These are phyloP conservation scores for Cucurbita maxima DNA, from an alignment of 306 rosid genomes.

Conservation along the genomic window DNA sequence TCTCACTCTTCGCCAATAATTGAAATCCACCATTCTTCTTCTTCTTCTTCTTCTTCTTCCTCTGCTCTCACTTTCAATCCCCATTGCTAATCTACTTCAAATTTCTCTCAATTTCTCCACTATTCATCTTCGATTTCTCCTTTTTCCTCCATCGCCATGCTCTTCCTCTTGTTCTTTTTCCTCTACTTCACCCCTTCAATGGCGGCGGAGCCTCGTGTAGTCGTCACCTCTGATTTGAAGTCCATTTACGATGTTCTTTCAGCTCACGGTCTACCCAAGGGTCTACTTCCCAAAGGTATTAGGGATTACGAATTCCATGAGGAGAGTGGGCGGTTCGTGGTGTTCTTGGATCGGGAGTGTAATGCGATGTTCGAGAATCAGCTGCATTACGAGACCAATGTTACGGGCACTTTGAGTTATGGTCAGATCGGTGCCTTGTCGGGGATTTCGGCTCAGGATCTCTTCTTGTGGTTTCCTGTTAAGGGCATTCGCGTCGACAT, in stretches of 20 bases:
- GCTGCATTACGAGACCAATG: conserved; percentile 67
- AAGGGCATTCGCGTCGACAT: conserved; percentile 66
- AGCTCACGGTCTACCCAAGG: conserved; percentile 66
- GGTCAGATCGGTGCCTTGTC: conserved; percentile 45
- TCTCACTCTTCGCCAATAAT: conserved; percentile 42
- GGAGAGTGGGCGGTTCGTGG: conserved; percentile 37
- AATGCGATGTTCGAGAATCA: conserved; percentile 75
- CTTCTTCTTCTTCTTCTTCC: conserved; percentile 17
- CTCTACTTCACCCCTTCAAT: not conserved
- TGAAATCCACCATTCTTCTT: conserved; percentile 24
- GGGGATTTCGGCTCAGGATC: conserved; percentile 67
- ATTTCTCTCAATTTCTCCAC: not conserved
- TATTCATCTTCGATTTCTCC: not conserved
- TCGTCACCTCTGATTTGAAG: not conserved
- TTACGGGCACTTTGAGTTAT: conserved; percentile 45
- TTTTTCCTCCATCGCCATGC: not conserved
- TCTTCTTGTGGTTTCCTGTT: conserved; percentile 77
- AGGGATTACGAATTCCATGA: conserved; percentile 30
- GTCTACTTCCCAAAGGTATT: conserved; percentile 58
- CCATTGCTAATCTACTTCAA: conserved; percentile 14
- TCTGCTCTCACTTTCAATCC: not conserved
- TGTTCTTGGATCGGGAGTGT: conserved; percentile 62
- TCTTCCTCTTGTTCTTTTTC: conserved; percentile 7
- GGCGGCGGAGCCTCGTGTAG: not conserved
- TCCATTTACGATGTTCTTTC: conserved; percentile 50